Percentiles rank a stretch among this genome's conserved stretches.
phyloP scores from a whole-genome alignment of 2,329 filamentous ascomycete genomes.

The Curvularia spicifera region DNA sequence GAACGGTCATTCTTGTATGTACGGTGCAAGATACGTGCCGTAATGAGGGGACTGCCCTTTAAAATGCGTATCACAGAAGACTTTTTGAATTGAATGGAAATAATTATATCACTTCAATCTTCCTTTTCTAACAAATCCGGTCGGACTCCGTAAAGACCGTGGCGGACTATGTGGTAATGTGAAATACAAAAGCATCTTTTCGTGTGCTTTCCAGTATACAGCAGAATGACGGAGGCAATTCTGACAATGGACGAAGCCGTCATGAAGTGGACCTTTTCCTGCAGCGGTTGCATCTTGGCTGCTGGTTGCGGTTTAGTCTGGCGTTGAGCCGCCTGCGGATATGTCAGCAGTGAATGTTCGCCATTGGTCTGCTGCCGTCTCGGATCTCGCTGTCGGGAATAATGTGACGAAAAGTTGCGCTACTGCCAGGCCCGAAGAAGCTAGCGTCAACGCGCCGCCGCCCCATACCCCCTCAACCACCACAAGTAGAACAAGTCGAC shows the following conservation, averaged over 20 bases:
- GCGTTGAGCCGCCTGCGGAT: too few relatives aligned
- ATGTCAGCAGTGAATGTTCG: constrained; percentile 11
- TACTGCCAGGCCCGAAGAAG: constrained; percentile 10
- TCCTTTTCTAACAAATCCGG: constrained; percentile 22
- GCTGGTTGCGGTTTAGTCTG: constrained; percentile 20
- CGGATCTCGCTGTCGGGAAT: constrained; percentile 21
- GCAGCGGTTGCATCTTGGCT: constrained; percentile 37
- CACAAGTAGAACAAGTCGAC: constrained; percentile 20
- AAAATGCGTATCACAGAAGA: neutral
- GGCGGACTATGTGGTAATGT: constrained; percentile 8
- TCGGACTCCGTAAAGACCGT: constrained; percentile 24
- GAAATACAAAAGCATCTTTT: constrained; percentile 21
- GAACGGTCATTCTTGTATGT: neutral
- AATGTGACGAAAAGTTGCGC: constrained; percentile 21
- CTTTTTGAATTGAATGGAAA: neutral
- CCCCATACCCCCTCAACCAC: constrained; percentile 20
- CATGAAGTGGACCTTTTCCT: constrained; percentile 24
- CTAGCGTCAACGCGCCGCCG: constrained; percentile 20
- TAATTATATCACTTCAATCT: neutral
- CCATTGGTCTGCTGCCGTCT: constrained; percentile 22
- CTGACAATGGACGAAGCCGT: constrained; percentile 31
- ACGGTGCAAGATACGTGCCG: neutral
- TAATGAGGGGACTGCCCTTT: neutral
- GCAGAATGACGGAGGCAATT: constrained; percentile 24
- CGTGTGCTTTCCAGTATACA: neutral